Percentiles rank a stretch among this genome's conserved stretches.
phyloP scores from a whole-genome alignment of 176 grass and related monocot genomes.

The Aegilops tauschii region DNA sequence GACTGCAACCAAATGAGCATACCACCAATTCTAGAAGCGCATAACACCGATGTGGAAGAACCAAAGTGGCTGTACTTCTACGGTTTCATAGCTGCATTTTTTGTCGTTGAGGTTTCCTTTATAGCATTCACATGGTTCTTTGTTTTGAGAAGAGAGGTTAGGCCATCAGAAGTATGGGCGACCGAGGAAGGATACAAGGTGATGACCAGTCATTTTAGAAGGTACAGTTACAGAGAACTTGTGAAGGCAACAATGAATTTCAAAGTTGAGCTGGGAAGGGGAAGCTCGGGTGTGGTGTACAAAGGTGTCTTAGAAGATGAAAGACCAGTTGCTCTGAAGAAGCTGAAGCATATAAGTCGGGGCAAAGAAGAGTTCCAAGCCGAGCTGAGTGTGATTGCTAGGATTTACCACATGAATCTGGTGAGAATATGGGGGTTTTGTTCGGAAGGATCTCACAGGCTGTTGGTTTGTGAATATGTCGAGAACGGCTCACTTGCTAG shows the following conservation, averaged over 20 bases:
- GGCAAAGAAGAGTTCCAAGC: slow-evolving; percentile 31
- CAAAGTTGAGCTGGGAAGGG: slow-evolving; percentile 19
- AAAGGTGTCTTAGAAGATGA: slow-evolving; percentile 5
- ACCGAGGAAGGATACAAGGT: slow-evolving; percentile 31
- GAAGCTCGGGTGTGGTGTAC: not conserved
- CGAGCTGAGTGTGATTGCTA: slow-evolving; percentile 28
- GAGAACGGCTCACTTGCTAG: slow-evolving; percentile 51
- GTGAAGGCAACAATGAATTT: not conserved
- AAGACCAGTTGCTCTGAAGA: slow-evolving; percentile 17
- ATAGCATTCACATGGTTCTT: slow-evolving; percentile 47
- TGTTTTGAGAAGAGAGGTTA: slow-evolving; percentile 20
- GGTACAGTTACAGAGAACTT: slow-evolving; percentile 31
- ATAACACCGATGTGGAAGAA: not conserved
- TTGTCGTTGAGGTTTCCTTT: slow-evolving; percentile 32
- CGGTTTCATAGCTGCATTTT: slow-evolving; percentile 6
- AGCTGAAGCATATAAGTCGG: not conserved
- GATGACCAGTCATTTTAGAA: slow-evolving; percentile 46
- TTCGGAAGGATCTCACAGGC: slow-evolving; percentile 24
- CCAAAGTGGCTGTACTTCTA: slow-evolving; percentile 34
- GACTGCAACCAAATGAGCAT: slow-evolving; percentile 3
- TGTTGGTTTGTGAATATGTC: slow-evolving; percentile 45
- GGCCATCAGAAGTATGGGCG: slow-evolving; percentile 25
- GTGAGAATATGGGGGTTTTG: slow-evolving; percentile 55
- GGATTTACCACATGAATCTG: slow-evolving; percentile 36
- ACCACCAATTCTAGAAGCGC: slow-evolving; percentile 10